Evolutionary conservation across 768 basidiomycete species (phyloP).

Genomic region (Tephrocybe sp.): DNA sequence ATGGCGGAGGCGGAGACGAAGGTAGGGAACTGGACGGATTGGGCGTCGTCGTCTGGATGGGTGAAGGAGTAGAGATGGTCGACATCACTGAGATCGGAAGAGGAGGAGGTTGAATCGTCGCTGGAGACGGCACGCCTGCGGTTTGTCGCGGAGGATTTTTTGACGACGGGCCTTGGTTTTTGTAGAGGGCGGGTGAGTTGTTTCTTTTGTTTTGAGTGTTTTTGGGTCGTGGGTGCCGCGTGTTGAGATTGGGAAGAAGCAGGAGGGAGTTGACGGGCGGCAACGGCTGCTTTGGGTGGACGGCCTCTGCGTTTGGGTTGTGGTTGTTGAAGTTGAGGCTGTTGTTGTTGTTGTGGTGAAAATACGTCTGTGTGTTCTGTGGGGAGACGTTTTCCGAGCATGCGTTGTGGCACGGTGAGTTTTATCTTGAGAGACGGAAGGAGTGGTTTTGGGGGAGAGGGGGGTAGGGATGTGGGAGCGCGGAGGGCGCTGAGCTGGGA

Average conservation of each 20-base stretch:
- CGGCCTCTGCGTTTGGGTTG: slow-evolving; percentile 52
- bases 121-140: slow-evolving; percentile 30
- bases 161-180: slow-evolving; percentile 22
- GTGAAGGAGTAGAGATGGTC: slow-evolving; percentile 28
- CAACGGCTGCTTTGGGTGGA: slow-evolving; percentile 46
- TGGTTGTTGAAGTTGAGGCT: slow-evolving; percentile 15
- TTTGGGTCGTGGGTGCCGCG: slow-evolving; percentile 13
- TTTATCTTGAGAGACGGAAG: slow-evolving; percentile 65
- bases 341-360: slow-evolving; percentile 16
- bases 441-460: slow-evolving; percentile 21
- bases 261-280: slow-evolving; percentile 27
- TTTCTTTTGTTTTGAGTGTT: slow-evolving; percentile 24
- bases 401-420: slow-evolving; percentile 59
- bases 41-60: slow-evolving; percentile 30
- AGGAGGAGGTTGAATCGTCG: slow-evolving; percentile 29
- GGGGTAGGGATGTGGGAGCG: slow-evolving; percentile 30
- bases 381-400: slow-evolving; percentile 43
- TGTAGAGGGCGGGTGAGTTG: slow-evolving; percentile 18
- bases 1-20: slow-evolving; percentile 65
- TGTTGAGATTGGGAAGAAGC: no score
- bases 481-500: slow-evolving; percentile 35
- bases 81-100: slow-evolving; percentile 35
- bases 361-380: slow-evolving; percentile 30
- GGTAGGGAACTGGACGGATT: slow-evolving; percentile 53
- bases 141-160: slow-evolving; percentile 31